Conservation (phyloP, 805 yeast genomes). For the Metschnikowia lochheadii region DNA sequence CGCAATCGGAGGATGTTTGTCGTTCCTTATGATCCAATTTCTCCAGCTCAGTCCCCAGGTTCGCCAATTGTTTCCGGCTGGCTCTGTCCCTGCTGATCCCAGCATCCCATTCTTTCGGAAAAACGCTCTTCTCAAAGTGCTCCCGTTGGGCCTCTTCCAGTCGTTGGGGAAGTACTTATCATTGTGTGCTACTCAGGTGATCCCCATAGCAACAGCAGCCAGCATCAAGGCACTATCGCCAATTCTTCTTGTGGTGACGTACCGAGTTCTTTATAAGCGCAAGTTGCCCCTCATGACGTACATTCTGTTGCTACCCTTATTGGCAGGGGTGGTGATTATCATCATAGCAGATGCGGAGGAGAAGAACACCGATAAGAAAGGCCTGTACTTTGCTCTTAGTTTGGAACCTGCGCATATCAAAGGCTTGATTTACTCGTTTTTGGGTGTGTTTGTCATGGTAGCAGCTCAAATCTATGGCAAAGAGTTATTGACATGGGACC, state of each 20-base stretch:
- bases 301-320: slow-evolving; percentile 47
- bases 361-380: slow-evolving; percentile 6
- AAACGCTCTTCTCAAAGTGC: slow-evolving; percentile 40
- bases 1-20: slow-evolving; percentile 44
- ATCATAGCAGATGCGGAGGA: slow-evolving; percentile 31
- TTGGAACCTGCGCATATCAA: slow-evolving; percentile 35
- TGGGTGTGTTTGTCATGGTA: slow-evolving; percentile 73
- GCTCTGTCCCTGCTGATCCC: slow-evolving; percentile 46
- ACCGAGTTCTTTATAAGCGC: slow-evolving; percentile 49
- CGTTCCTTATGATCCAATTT: slow-evolving; percentile 35
- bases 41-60: slow-evolving; percentile 21
- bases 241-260: slow-evolving; percentile 52
- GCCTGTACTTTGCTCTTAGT: background rate
- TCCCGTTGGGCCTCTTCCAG: slow-evolving; percentile 66
- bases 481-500: slow-evolving; percentile 60
- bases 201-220: slow-evolving; percentile 66
- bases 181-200: slow-evolving; percentile 59
- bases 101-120: slow-evolving; percentile 20
- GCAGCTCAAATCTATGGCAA: slow-evolving; percentile 85
- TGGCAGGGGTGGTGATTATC: slow-evolving; percentile 50
- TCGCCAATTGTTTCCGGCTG: slow-evolving; percentile 44
- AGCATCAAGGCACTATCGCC: slow-evolving; percentile 70
- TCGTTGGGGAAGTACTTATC: slow-evolving; percentile 61
- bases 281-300: slow-evolving; percentile 48
- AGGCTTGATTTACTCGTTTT: slow-evolving; percentile 67